A percentile compares a stretch with the other conserved stretches of the same genome.
Conservation (phyloP, 1,284 basidiomycete species). For the Takashimella koratensis region DNA sequence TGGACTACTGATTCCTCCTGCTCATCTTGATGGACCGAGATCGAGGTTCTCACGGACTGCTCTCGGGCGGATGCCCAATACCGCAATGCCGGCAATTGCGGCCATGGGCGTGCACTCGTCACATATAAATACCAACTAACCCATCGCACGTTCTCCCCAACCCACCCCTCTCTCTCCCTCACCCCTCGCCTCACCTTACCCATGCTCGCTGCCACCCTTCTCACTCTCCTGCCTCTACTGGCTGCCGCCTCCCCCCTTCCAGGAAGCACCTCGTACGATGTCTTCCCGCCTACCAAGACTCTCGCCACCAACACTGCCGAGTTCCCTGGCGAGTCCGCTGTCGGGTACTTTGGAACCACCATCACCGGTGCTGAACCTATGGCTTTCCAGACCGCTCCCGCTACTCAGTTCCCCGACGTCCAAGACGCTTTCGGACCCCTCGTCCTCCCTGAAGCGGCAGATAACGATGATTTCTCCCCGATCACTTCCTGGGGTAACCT, state of each 20-base stretch:
- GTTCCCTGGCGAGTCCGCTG: conserved; percentile 52
- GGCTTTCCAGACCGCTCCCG: conserved; percentile 53
- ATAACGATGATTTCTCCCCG: conserved; percentile 53
- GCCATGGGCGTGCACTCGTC: too few species aligned
- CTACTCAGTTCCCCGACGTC: conserved; percentile 47
- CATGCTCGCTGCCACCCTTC: too few species aligned
- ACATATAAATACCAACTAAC: too few species aligned
- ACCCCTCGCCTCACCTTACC: too few species aligned
- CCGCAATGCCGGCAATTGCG: too few species aligned
- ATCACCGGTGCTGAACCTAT: conserved; percentile 55
- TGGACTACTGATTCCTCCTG: too few species aligned
- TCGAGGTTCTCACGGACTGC: too few species aligned
- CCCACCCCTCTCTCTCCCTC: too few species aligned
- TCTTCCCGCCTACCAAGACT: conserved; percentile 32
- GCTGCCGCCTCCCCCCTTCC: conserved; percentile 8
- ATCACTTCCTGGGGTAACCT: conserved; percentile 78
- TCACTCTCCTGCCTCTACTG: too few species aligned
- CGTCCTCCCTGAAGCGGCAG: conserved; percentile 22
- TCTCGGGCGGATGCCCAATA: too few species aligned
- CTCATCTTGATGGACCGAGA: too few species aligned
- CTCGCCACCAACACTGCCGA: conserved; percentile 30
- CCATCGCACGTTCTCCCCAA: too few species aligned
- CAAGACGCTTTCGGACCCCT: conserved; percentile 50
- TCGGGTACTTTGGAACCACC: conserved; percentile 55
- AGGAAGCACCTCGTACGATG: conserved; percentile 30